Evolutionary conservation across 225 moss, liverwort and hornwort genomes (phyloP).

Genomic region (Lunularia cruciata): DNA sequence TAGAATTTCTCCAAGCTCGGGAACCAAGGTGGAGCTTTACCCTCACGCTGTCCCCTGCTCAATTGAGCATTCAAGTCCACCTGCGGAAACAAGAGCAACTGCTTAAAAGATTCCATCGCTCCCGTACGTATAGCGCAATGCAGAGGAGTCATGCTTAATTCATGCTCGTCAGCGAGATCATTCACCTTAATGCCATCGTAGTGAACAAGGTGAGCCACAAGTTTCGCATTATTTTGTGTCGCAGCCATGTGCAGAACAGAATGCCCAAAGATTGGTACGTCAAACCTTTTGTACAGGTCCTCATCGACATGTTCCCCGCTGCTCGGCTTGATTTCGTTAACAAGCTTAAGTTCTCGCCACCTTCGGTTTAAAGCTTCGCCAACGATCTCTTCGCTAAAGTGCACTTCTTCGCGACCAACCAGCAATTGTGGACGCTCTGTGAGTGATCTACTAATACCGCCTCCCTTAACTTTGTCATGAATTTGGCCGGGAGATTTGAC

Average conservation of each 20-base stretch:
- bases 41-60: no score
- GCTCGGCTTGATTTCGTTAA: neutral
- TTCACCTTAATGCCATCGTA: neutral
- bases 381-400: no score
- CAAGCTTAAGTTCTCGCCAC: neutral
- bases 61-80: neutral
- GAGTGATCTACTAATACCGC: no score
- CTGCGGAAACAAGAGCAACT: neutral
- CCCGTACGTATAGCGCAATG: neutral
- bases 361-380: no score
- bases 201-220: neutral
- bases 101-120: neutral
- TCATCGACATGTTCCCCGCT: neutral
- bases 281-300: neutral
- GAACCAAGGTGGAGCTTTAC: no score
- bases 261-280: neutral
- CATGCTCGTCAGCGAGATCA: neutral
- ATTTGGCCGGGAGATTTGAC: neutral
- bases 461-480: no score
- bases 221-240: slow-evolving; percentile 1
- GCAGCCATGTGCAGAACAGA: neutral
- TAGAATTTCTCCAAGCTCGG: no score
- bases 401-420: neutral
- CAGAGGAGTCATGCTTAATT: slow-evolving; percentile 10
- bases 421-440: no score